Percentiles rank a stretch among this genome's conserved stretches.
phyloP scores from a whole-genome alignment of 148 eudicot species.

The Spergularia bocconei region DNA sequence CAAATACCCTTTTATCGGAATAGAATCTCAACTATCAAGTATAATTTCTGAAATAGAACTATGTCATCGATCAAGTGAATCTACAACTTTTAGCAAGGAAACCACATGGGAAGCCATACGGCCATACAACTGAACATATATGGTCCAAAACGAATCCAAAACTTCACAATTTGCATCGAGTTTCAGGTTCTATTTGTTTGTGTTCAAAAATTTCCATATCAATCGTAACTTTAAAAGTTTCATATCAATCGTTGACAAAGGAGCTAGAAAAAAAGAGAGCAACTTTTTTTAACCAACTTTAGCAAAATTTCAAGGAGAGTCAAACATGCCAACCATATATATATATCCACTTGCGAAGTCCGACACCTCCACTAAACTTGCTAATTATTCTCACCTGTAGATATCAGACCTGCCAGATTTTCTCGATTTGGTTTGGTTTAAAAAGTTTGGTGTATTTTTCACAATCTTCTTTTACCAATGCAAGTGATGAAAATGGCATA shows the following conservation, averaged over 20 bases:
- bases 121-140: background rate
- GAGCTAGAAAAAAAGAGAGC: too few relatives aligned
- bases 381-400: background rate
- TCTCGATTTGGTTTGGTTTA: background rate
- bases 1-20: too few relatives aligned
- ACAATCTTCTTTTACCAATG: background rate
- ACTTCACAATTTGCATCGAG: slow-evolving; percentile 8
- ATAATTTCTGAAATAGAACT: background rate
- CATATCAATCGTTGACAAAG: background rate
- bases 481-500: background rate
- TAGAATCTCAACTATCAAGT: background rate
- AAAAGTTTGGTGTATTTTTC: slow-evolving; percentile 6
- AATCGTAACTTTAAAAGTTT: background rate
- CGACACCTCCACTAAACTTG: background rate
- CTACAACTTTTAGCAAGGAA: background rate
- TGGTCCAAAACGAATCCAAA: slow-evolving; percentile 11
- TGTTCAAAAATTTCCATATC: background rate
- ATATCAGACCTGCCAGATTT: slow-evolving; percentile 2
- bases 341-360: slow-evolving; percentile 7
- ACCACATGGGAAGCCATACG: slow-evolving; percentile 2
- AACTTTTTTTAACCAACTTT: too few relatives aligned
- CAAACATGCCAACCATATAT: slow-evolving; percentile 13
- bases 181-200: background rate
- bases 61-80: background rate
- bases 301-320: background rate